Base-by-base conservation (phyloP, 345 rosid genomes). In the Eucalyptus sp. region DNA sequence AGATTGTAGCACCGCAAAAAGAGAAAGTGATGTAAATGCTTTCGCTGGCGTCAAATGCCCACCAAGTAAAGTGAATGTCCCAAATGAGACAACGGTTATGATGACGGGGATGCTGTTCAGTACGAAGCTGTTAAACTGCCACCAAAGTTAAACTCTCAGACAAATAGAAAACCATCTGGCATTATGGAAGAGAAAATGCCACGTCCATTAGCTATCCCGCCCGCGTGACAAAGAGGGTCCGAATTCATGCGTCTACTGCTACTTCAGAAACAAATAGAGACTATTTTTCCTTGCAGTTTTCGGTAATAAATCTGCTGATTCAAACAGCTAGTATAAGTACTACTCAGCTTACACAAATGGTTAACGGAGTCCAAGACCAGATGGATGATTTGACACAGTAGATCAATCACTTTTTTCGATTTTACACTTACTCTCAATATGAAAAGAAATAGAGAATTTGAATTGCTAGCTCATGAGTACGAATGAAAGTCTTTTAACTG, bases 11-110 rank as follows among this genome's bases (percentile, higher is more conserved):
- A 98, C 92, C 86, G 98, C 93, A 83, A 98, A 98, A 51, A 97
- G 93, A 88, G 99, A 97, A 52, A 97, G 98, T 48, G 99, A 97
- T 88, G 99, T 96, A 92, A 97, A 97, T 86, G 99, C 99, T 90
- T 96, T 95, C 13, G 98, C 97, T 79, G 98, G 99, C 68, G 99
- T 97, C 91, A 97, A 90, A 90, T 95, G 95, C 89, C 99, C 99
- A 86, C 99, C 99, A 89, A 96, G 96, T 92, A 96, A 88, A 91
- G 98, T 96, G 90, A 95, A 97, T 89, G 93, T 90, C 90, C 98
- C 98, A 89, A 98, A 98, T 88, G 99, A 96, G 92, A 94, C 91
- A 68, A 96, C 97, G 3, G 99, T 96, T 90, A 96, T 97, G 76
- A 95, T 93, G 86, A 97, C 96, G 2, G 99, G 99, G 89, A 97